These are phyloP conservation scores for Krasilnikovozyma curviuscula DNA, from an alignment of 768 basidiomycete species.

Conservation along the genomic window DNA sequence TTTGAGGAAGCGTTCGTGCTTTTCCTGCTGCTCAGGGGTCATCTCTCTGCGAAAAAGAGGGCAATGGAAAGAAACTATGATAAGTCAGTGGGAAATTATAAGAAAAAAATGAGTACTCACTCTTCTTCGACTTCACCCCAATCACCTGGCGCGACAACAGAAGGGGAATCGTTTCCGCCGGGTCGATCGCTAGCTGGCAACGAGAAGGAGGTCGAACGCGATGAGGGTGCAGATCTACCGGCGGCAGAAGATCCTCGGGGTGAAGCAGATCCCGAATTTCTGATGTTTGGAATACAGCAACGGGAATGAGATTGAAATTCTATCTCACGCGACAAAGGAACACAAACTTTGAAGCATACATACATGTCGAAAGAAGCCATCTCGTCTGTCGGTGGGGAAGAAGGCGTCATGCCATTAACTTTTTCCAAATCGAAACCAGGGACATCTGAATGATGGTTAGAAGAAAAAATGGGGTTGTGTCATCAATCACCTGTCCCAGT, in stretches of 20 bases:
- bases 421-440: slow-evolving; percentile 47
- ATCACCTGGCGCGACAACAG: not conserved
- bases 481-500: not conserved
- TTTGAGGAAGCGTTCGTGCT: slow-evolving; percentile 9
- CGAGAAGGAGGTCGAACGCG: slow-evolving; percentile 10
- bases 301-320: slow-evolving; percentile 42
- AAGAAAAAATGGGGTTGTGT: not conserved
- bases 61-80: too few species aligned
- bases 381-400: slow-evolving; percentile 33
- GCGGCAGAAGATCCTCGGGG: not conserved
- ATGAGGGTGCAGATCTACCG: slow-evolving; percentile 4
- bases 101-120: too few species aligned
- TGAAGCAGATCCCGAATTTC: not conserved
- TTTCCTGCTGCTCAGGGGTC: slow-evolving; percentile 11
- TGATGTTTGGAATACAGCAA: not conserved
- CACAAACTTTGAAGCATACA: slow-evolving; percentile 8
- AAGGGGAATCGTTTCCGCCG: not conserved
- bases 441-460: slow-evolving; percentile 40
- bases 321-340: slow-evolving; percentile 45
- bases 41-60: too few species aligned
- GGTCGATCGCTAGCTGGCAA: slow-evolving; percentile 2
- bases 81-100: too few species aligned
- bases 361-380: not conserved
- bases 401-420: slow-evolving; percentile 28
- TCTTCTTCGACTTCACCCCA: slow-evolving; percentile 7